Evolutionary conservation across 805 yeast species (phyloP).

Genomic region (Schizosaccharomyces cryophilus): DNA sequence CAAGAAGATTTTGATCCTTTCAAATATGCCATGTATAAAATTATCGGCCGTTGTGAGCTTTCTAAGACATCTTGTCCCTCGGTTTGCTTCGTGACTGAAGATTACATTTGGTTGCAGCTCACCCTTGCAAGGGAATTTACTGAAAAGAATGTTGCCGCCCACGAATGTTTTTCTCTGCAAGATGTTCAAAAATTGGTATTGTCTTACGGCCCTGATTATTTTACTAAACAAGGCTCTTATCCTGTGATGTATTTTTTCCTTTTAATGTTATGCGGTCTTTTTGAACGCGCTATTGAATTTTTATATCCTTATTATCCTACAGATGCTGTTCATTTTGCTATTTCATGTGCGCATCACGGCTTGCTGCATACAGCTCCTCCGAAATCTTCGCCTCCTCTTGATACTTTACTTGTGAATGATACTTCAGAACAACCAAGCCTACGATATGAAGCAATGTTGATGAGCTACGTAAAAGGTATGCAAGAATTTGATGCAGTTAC

Average conservation of each 20-base stretch:
- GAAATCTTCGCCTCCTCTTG: conserved; percentile 8
- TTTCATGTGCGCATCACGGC: conserved; percentile 53
- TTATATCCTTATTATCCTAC: conserved; percentile 40
- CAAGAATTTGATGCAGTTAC: conserved; percentile 67
- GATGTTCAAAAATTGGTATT: conserved; percentile 53
- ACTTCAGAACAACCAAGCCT: conserved; percentile 9
- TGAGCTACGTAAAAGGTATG: conserved; percentile 61
- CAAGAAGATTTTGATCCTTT: conserved; percentile 61
- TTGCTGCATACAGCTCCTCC: conserved; percentile 25
- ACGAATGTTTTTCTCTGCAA: conserved; percentile 27
- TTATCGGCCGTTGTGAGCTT: conserved; percentile 73
- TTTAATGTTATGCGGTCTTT: conserved; percentile 50
- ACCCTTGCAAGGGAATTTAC: conserved; percentile 35
- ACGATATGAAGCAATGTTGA: conserved; percentile 38
- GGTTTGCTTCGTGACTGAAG: conserved; percentile 62
- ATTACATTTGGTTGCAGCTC: conserved; percentile 91
- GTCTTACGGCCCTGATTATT: conserved; percentile 48
- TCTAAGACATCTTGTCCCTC: conserved; percentile 41
- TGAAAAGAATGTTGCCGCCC: background rate
- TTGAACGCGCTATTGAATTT: conserved; percentile 54
- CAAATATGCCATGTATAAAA: conserved; percentile 70
- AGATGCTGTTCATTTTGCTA: conserved; percentile 74
- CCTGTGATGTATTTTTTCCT: conserved; percentile 54
- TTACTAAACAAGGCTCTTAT: conserved; percentile 32
- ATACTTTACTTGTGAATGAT: conserved; percentile 3